A percentile compares a stretch with the other conserved stretches of the same genome.
These are phyloP conservation scores for Yamadazyma aaseri DNA, from an alignment of 1,139 yeast species.

Conservation along the genomic window DNA sequence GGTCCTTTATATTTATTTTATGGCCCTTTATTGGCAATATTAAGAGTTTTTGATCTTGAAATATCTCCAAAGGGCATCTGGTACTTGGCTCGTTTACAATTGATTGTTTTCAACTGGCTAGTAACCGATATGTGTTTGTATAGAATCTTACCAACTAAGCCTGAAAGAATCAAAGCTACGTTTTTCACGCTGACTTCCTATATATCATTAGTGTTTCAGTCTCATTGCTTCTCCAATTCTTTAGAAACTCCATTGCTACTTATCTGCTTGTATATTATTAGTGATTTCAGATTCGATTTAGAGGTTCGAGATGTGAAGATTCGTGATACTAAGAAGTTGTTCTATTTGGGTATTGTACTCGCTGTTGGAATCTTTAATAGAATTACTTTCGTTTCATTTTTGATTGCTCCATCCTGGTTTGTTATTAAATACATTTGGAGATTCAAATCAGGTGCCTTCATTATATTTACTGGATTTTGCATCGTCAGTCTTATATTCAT, in stretches of 20 bases:
- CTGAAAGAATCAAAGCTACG: slow-evolving; percentile 62
- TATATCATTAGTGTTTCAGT: slow-evolving; percentile 75
- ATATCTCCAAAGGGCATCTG: slow-evolving; percentile 50
- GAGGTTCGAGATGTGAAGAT: slow-evolving; percentile 12
- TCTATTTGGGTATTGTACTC: slow-evolving; percentile 50
- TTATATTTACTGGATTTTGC: slow-evolving; percentile 27
- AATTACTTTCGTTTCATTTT: slow-evolving; percentile 76
- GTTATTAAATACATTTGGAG: slow-evolving; percentile 36
- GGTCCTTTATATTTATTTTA: slow-evolving; percentile 68
- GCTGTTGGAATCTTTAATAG: slow-evolving; percentile 80
- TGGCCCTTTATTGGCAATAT: slow-evolving; percentile 57
- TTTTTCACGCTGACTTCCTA: slow-evolving; percentile 75
- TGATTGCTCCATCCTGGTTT: slow-evolving; percentile 56
- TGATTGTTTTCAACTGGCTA: slow-evolving; percentile 59
- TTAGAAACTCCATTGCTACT: slow-evolving; percentile 73
- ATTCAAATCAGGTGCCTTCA: slow-evolving; percentile 24
- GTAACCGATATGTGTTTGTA: slow-evolving; percentile 53
- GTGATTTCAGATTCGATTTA: slow-evolving; percentile 38
- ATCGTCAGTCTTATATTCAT: slow-evolving; percentile 41
- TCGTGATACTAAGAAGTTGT: slow-evolving; percentile 18
- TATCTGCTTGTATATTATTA: slow-evolving; percentile 50
- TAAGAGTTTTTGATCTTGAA: slow-evolving; percentile 21
- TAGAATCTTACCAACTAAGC: slow-evolving; percentile 53
- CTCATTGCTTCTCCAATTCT: slow-evolving; percentile 87
- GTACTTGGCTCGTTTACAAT: slow-evolving; percentile 56